These are phyloP conservation scores for Phoma herbarum DNA, from an alignment of 2,329 filamentous ascomycete genomes.

Conservation along the genomic window DNA sequence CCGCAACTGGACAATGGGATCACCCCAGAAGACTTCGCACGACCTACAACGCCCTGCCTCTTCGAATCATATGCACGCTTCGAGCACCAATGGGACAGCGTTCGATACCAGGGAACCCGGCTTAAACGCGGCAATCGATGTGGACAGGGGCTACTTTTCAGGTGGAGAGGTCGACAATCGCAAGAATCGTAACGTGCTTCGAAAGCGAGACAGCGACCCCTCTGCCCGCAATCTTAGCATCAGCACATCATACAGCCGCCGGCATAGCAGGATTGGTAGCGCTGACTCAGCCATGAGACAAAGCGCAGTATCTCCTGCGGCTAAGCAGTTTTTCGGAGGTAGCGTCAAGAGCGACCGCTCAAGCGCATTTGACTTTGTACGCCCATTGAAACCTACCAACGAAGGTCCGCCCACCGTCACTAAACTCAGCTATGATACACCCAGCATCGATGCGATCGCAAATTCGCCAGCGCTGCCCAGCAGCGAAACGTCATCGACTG, in stretches of 20 bases:
- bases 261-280: constrained; percentile 80
- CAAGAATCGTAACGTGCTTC: constrained; percentile 74
- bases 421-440: constrained; percentile 62
- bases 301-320: constrained; percentile 62
- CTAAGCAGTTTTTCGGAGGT: constrained; percentile 74
- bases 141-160: constrained; percentile 93
- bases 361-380: constrained; percentile 60
- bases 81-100: constrained; percentile 41
- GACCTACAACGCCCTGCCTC: constrained; percentile 45
- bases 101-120: constrained; percentile 41
- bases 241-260: constrained; percentile 70
- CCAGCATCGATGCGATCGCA: constrained; percentile 57
- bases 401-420: constrained; percentile 64
- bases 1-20: constrained; percentile 65
- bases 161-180: constrained; percentile 82
- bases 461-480: constrained; percentile 51
- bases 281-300: constrained; percentile 75
- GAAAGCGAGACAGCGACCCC: constrained; percentile 72
- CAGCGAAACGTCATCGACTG: constrained; percentile 60
- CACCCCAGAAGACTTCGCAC: constrained; percentile 42
- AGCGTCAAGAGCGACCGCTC: constrained; percentile 47
- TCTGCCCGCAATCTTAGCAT: constrained; percentile 80
- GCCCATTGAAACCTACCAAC: constrained; percentile 52
- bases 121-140: constrained; percentile 60
- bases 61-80: constrained; percentile 43